Conservation (phyloP, 2,329 filamentous ascomycete species). For the Metarhizium humberi region DNA sequence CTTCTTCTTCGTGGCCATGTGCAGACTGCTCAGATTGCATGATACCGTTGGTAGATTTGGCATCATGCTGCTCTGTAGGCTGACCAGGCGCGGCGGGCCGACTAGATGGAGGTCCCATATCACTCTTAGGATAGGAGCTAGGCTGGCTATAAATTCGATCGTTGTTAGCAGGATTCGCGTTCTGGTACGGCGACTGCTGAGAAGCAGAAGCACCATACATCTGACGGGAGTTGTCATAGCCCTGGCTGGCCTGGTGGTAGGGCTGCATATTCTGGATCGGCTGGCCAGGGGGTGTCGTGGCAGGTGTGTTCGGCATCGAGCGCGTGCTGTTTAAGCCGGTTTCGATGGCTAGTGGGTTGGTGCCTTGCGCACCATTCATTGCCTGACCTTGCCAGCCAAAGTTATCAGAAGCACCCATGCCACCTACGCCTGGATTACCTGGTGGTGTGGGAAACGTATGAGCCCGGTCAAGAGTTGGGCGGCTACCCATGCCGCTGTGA, state of each 20-base stretch:
- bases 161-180: slow-evolving; percentile 48
- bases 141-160: slow-evolving; percentile 61
- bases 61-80: slow-evolving; percentile 52
- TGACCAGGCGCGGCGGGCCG: slow-evolving; percentile 48
- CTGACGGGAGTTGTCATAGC: slow-evolving; percentile 67
- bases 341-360: slow-evolving; percentile 72
- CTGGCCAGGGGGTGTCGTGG: slow-evolving; percentile 74
- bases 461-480: slow-evolving; percentile 72
- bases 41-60: slow-evolving; percentile 58
- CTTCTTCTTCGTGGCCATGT: slow-evolving; percentile 55
- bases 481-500: slow-evolving; percentile 58
- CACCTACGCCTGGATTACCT: slow-evolving; percentile 72
- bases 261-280: slow-evolving; percentile 65
- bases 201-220: slow-evolving; percentile 66
- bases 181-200: slow-evolving; percentile 64
- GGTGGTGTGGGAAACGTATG: slow-evolving; percentile 93
- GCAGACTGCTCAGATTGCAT: slow-evolving; percentile 41
- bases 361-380: slow-evolving; percentile 52
- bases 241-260: slow-evolving; percentile 59
- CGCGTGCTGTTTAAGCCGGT: slow-evolving; percentile 66
- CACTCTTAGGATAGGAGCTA: slow-evolving; percentile 65
- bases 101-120: slow-evolving; percentile 75
- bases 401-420: slow-evolving; percentile 64
- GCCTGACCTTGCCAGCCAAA: slow-evolving; percentile 68
- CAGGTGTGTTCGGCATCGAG: slow-evolving; percentile 85